Conservation (phyloP, 2,329 filamentous ascomycete species). For the Alternaria viburni region DNA sequence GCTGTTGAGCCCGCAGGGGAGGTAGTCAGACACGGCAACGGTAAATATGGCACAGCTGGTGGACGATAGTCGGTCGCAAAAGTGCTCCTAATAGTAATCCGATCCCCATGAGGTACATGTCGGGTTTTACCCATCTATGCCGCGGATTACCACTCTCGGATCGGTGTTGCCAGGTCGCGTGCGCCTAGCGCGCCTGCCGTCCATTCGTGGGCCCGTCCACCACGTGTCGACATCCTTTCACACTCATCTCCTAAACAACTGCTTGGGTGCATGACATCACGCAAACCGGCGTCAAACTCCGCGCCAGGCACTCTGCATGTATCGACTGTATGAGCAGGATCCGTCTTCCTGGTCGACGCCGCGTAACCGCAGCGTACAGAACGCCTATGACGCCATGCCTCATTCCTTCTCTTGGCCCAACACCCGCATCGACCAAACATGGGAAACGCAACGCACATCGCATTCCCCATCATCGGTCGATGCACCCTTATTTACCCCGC, state of each 20-base stretch:
- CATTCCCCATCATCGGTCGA: slow-evolving; percentile 15
- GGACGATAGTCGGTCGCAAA: not conserved
- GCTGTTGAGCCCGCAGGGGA: slow-evolving; percentile 17
- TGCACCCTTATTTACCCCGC: slow-evolving; percentile 13
- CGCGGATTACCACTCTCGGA: too few relatives aligned
- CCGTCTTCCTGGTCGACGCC: not conserved
- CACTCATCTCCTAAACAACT: not conserved
- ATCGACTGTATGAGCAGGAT: not conserved
- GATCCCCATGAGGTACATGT: not conserved
- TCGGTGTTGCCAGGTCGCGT: too few relatives aligned
- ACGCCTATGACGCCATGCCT: slow-evolving; percentile 30
- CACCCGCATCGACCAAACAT: slow-evolving; percentile 10
- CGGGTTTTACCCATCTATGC: not conserved
- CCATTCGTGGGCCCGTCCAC: not conserved
- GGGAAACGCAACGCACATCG: slow-evolving; percentile 7
- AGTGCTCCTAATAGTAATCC: not conserved
- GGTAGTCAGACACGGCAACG: not conserved
- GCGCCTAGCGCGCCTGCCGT: not conserved
- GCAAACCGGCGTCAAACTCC: not conserved
- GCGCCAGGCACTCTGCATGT: not conserved
- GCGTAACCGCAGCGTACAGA: not conserved
- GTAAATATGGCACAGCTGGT: not conserved
- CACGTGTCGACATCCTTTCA: not conserved
- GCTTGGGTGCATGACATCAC: not conserved
- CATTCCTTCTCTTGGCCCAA: slow-evolving; percentile 26